These are phyloP conservation scores for Euphorbia celastroides DNA, from an alignment of 441 rosid species.

Conservation along the genomic window DNA sequence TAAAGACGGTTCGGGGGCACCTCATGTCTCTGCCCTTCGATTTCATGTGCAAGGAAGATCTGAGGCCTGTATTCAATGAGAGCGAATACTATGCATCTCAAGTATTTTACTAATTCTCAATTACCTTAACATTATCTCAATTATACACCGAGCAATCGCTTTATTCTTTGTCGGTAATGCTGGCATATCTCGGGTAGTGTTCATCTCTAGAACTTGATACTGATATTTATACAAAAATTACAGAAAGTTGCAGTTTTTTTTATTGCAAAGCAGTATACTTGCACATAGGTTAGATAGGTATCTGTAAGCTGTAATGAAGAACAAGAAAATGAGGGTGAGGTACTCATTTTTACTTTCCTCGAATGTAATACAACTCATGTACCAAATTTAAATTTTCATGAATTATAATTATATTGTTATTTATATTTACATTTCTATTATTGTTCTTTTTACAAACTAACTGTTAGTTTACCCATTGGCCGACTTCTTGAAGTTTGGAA, in stretches of 20 bases:
- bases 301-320: too few relatives aligned
- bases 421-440: too few relatives aligned
- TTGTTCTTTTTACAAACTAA: too few relatives aligned
- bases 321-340: background rate
- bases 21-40: slow-evolving; percentile 90
- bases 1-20: slow-evolving; percentile 62
- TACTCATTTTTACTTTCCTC: background rate
- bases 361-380: slow-evolving; percentile 3
- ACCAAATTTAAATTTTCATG: background rate
- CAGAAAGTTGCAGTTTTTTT: background rate
- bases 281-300: slow-evolving; percentile 5
- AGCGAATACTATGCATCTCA: slow-evolving; percentile 91
- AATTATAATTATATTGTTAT: too few relatives aligned
- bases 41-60: slow-evolving; percentile 86
- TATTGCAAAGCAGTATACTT: background rate
- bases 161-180: background rate
- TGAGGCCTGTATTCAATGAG: slow-evolving; percentile 91
- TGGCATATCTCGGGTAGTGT: background rate
- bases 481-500: too few relatives aligned
- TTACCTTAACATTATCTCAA: too few relatives aligned
- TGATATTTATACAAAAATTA: background rate
- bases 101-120: slow-evolving; percentile 65
- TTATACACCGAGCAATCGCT: background rate
- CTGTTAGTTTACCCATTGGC: too few relatives aligned
- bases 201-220: background rate